Evolutionary conservation across 2,329 filamentous ascomycete species (phyloP), one percentile per base, ranked within the genome.

Genomic region (Aspergillus candidus): DNA sequence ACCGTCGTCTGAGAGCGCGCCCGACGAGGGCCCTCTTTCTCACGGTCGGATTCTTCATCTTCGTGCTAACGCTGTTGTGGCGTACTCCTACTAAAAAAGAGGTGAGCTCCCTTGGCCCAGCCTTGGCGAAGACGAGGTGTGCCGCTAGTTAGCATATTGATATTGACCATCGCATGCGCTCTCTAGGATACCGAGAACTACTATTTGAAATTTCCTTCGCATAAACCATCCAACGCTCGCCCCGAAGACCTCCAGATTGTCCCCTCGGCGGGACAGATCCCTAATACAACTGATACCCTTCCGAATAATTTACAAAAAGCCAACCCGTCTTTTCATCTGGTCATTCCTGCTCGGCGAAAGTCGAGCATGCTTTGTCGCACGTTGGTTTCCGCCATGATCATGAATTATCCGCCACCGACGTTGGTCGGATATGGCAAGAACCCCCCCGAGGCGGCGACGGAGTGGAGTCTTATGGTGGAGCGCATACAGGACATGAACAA

Each of bases 351-450:
- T 5, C 66, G 68, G 32, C 63, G 66, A n/a, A 68, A 69, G 34
- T 73, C 71, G 31, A 52, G 69, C 13, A 68, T 72, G n/a, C 69
- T 81, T 33, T 82, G 79, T 66, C 77, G 76, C 51, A 74, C 76
- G 1, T 56, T 80, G 11, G 63, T 79, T 11, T 79, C 77, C 2
- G 72, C 76, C 1, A 77, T 78, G 61, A 68, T 80, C n/a, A 64
- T 80, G 32, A 72, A 76, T 47, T 82, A 80, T 42, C 79, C 79
- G 8, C 73, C 77, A 11, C 75, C 78, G 6, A 78, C 74, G 1
- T 56, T 79, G 27, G 65, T 80, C 48, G 71, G 72, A 37, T 74
- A 74, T 17, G 54, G 63, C 36, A 61, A 57, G 46, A 54, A 49
- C 31, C 52, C 48, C 35, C 47, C 50, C 17, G 61, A 54, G 35